These are phyloP conservation scores for Colletotrichum ledebouriae DNA, from an alignment of 2,329 filamentous ascomycete genomes.

Conservation along the genomic window DNA sequence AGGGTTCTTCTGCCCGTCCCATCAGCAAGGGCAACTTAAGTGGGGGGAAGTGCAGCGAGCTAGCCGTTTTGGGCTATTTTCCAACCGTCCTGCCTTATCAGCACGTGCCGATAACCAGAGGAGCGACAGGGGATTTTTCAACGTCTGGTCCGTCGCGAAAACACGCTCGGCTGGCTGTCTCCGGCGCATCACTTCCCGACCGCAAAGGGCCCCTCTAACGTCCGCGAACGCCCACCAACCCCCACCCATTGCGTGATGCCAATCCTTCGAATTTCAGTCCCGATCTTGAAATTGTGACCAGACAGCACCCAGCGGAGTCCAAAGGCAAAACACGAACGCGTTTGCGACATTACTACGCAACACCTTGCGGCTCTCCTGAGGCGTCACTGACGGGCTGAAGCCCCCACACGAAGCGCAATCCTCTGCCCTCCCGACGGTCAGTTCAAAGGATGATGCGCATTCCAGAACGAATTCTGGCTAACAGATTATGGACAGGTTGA, in stretches of 20 bases:
- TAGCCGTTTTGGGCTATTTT: neutral
- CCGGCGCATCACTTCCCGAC: conserved; percentile 36
- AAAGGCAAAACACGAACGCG: neutral
- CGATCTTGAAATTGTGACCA: neutral
- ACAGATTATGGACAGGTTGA: conserved; percentile 1
- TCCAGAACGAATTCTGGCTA: neutral
- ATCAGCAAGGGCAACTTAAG: neutral
- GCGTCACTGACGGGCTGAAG: conserved; percentile 9
- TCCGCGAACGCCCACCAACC: conserved; percentile 28
- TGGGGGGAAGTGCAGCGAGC: conserved; percentile 23
- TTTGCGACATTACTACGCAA: neutral
- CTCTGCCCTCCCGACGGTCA: neutral
- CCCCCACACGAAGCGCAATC: conserved; percentile 7
- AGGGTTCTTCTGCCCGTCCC: conserved; percentile 5
- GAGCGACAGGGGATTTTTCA: conserved; percentile 28
- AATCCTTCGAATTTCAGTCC: neutral
- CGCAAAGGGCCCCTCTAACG: conserved; percentile 35
- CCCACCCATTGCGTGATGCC: conserved; percentile 10
- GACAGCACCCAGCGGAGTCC: neutral
- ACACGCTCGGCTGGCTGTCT: conserved; percentile 33
- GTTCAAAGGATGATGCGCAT: neutral
- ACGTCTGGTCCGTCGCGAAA: conserved; percentile 38
- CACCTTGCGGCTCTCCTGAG: conserved; percentile 9
- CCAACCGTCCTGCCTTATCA: neutral
- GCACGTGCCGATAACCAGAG: conserved; percentile 33